Evolutionary conservation across 2,329 filamentous ascomycete genomes (phyloP).

Genomic region (Xylariaceae sp.): DNA sequence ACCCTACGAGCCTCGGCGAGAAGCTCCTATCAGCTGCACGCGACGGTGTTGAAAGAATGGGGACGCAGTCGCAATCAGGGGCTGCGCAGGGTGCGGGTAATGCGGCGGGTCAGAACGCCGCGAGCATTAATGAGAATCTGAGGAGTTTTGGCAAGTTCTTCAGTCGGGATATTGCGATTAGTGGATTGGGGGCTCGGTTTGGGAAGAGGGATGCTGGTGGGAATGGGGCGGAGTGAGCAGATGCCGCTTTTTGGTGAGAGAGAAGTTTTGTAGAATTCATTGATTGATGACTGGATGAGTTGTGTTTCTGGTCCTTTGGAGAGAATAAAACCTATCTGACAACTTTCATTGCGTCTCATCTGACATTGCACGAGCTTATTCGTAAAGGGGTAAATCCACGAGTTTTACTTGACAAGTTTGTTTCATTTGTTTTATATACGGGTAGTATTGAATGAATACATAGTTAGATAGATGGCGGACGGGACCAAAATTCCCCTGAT

Average conservation of each 20-base stretch:
- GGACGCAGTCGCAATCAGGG: slow-evolving; percentile 43
- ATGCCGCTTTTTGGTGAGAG: neutral
- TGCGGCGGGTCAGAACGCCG: slow-evolving; percentile 38
- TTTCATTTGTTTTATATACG: slow-evolving; percentile 20
- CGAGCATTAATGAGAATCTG: slow-evolving; percentile 84
- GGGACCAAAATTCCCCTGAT: neutral
- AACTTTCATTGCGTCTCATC: neutral
- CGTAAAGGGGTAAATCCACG: neutral
- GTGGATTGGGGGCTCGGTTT: slow-evolving; percentile 67
- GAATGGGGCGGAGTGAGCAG: neutral
- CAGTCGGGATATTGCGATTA: slow-evolving; percentile 65
- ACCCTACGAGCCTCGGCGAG: slow-evolving; percentile 76
- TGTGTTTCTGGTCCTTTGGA: neutral
- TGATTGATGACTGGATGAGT: too few relatives aligned
- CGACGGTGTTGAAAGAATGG: slow-evolving; percentile 75
- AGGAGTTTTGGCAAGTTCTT: slow-evolving; percentile 98
- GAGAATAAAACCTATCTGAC: neutral
- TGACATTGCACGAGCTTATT: too few relatives aligned
- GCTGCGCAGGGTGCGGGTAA: slow-evolving; percentile 33
- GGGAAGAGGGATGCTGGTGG: slow-evolving; percentile 53
- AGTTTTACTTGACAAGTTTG: neutral
- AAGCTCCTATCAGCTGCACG: slow-evolving; percentile 83
- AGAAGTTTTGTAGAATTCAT: too few relatives aligned
- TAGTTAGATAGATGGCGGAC: slow-evolving; percentile 1
- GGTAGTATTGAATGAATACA: slow-evolving; percentile 27